Evolutionary conservation across 2,329 filamentous ascomycete species (phyloP), one percentile per base, ranked within the genome.

Genomic region (Pseudopithomyces chartarum): DNA sequence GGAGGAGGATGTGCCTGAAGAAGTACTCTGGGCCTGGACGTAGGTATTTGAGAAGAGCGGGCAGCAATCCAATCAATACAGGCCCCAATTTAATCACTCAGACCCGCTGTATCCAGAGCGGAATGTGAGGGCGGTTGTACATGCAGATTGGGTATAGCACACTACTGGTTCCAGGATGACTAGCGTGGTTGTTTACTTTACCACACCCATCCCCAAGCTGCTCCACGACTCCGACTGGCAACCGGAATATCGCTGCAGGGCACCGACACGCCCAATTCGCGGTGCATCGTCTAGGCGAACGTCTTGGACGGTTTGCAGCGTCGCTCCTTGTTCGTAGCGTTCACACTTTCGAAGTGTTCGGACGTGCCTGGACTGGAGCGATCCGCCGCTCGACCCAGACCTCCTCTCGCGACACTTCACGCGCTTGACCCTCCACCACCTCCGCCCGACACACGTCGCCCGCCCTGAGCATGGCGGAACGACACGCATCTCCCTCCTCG

Each of bases 401-500:
- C 64, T 67, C 65, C 57, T 48, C 45, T n/a, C 45, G 45, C 45
- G 36, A 42, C 48, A 39, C 48, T 51, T 51, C 64, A 69, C 71
- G 71, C 72, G 70, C 74, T 54, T 64, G 66, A 60, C 59, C 66
- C 65, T 67, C 65, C 57, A 63, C 64, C 63, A 54, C 59, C 63
- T 62, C 62, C 55, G 60, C 64, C 63, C 58, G 61, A 66, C 50
- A 67, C 59, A 61, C 63, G 58, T 61, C 55, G 38, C 54, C 43
- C 33, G n/a, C 55, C 52, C 55, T 55, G 56, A 66, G 69, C 68
- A 74, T 74, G 65, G 69, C 69, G 42, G 65, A 60, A 45, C 70
- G 71, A 56, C 61, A 66, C 54, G 49, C 62, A n/a, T 76, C 72
- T 20, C 79, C 78, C 40, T 66, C 61, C 39, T 75, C 77, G 40